phyloP scores from a whole-genome alignment of 164 flowering plant species.

The Nymphaea colorata region DNA sequence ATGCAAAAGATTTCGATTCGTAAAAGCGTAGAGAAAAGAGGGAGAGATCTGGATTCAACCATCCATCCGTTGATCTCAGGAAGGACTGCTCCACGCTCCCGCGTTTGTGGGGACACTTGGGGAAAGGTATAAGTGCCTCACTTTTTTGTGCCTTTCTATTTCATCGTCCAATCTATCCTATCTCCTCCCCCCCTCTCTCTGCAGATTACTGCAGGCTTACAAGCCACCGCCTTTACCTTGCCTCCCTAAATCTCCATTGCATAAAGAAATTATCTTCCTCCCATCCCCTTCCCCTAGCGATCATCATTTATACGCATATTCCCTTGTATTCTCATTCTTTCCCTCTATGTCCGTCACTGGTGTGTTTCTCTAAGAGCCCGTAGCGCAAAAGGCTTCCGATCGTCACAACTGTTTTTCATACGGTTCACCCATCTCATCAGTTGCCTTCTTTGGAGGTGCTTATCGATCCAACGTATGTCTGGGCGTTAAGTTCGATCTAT shows the following conservation, averaged over 20 bases:
- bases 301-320: not conserved
- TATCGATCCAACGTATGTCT: not conserved
- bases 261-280: not conserved
- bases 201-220: not conserved
- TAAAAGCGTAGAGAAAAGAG: no score
- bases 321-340: no score
- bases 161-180: not conserved
- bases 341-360: no score
- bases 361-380: no score
- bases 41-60: not conserved
- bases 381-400: no score
- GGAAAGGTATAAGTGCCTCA: not conserved
- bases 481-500: not conserved
- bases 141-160: not conserved
- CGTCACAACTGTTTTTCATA: no score
- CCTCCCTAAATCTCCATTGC: not conserved
- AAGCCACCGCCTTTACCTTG: not conserved
- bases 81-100: not conserved
- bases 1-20: no score
- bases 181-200: not conserved
- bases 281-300: not conserved
- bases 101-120: not conserved
- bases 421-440: not conserved
- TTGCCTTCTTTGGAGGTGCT: not conserved
- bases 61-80: not conserved